A percentile compares a stretch with the other conserved stretches of the same genome.
Conservation (phyloP, 805 yeast genomes). For the Cyberlindnera mrakii region DNA sequence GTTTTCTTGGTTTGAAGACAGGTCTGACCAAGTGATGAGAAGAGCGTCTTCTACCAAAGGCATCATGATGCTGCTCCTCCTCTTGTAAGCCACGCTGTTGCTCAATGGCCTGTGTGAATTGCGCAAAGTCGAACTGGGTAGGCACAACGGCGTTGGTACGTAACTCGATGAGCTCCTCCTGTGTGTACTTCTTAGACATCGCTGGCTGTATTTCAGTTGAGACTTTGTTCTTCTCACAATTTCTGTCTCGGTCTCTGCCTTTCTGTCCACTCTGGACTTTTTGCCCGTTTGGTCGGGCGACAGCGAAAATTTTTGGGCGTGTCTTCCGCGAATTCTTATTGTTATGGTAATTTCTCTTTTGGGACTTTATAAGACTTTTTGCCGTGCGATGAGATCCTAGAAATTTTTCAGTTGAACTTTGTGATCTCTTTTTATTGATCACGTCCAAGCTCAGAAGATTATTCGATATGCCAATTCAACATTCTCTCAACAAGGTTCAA, state of each 20-base stretch:
- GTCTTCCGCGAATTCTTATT: not conserved
- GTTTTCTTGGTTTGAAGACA: constrained; percentile 32
- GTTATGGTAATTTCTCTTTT: not conserved
- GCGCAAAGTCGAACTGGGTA: constrained; percentile 55
- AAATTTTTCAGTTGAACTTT: not conserved
- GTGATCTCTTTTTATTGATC: not conserved
- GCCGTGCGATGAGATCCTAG: not conserved
- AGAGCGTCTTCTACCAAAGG: constrained; percentile 48
- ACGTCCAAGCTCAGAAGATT: not conserved
- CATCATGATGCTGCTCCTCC: constrained; percentile 22
- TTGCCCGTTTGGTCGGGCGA: constrained; percentile 1
- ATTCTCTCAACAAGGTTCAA: constrained; percentile 58
- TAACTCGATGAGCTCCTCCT: constrained; percentile 58
- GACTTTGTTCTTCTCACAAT: not conserved
- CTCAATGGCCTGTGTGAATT: constrained; percentile 61
- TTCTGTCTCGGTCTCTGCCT: not conserved
- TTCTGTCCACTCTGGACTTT: not conserved
- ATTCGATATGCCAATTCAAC: constrained; percentile 53
- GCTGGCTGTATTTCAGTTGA: not conserved
- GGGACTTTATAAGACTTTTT: not conserved
- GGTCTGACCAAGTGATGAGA: constrained; percentile 40
- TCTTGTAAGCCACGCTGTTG: constrained; percentile 48
- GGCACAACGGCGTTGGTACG: constrained; percentile 55
- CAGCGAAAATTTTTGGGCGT: not conserved
- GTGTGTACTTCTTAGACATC: constrained; percentile 55